These are phyloP conservation scores for Antarctomyces pellizariae DNA, from an alignment of 495 filamentous ascomycete genomes.

Conservation along the genomic window DNA sequence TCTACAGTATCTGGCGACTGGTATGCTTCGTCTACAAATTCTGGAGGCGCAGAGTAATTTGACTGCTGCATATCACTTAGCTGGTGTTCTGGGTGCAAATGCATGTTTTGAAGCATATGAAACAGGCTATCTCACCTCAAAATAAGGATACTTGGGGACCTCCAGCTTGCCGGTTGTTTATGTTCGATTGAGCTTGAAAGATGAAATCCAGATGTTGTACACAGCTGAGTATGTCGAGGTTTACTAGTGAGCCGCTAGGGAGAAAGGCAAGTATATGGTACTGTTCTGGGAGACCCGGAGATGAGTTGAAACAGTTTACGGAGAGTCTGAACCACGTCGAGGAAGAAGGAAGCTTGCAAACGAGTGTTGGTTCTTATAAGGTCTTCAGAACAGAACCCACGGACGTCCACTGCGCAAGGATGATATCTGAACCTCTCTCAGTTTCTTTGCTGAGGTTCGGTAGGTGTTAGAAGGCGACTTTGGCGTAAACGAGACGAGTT, in stretches of 20 bases:
- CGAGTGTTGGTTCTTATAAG: too few species aligned
- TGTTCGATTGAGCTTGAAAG: not conserved
- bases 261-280: not conserved
- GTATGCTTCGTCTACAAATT: slow-evolving; percentile 16
- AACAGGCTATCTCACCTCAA: slow-evolving; percentile 8
- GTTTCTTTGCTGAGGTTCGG: not conserved
- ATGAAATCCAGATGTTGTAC: not conserved
- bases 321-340: too few species aligned
- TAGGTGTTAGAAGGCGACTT: too few species aligned
- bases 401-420: not conserved
- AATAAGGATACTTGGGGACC: slow-evolving; percentile 10
- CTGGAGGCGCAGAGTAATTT: slow-evolving; percentile 9
- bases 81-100: not conserved
- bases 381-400: not conserved
- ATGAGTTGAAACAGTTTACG: too few species aligned
- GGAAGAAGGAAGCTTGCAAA: too few species aligned
- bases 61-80: slow-evolving; percentile 11
- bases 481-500: slow-evolving; percentile 3
- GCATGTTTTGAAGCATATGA: not conserved
- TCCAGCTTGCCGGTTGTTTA: slow-evolving; percentile 12
- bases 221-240: not conserved
- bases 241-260: not conserved
- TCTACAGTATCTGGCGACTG: slow-evolving; percentile 13
- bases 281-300: not conserved
- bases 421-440: slow-evolving; percentile 1